Conservation (phyloP, 2,329 filamentous ascomycete genomes). For the Diplodia scrobiculata region DNA sequence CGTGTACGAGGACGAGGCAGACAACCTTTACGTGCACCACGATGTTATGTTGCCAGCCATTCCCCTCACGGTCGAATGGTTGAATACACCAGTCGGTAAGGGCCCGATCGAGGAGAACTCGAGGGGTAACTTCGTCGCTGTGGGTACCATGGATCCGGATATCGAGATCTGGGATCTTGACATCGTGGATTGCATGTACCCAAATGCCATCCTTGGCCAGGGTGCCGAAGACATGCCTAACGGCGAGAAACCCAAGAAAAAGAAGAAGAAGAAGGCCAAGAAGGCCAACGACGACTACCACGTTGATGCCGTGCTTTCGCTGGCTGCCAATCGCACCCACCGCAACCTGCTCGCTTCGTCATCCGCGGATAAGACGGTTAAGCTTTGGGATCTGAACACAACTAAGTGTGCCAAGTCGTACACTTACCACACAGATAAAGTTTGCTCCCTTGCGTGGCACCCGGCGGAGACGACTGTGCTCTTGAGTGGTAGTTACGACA, state of each 20-base stretch:
- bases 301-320: slow-evolving; percentile 86
- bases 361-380: slow-evolving; percentile 95
- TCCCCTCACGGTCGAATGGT: slow-evolving; percentile 92
- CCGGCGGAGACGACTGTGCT: slow-evolving; percentile 81
- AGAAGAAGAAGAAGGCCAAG: slow-evolving; percentile 87
- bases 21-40: slow-evolving; percentile 98
- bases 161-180: slow-evolving; percentile 99
- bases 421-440: slow-evolving; percentile 93
- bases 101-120: slow-evolving; percentile 62
- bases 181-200: slow-evolving; percentile 95
- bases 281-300: slow-evolving; percentile 91
- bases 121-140: slow-evolving; percentile 85
- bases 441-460: slow-evolving; percentile 95
- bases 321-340: slow-evolving; percentile 90
- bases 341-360: slow-evolving; percentile 91
- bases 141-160: slow-evolving; percentile 96
- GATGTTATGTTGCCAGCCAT: slow-evolving; percentile 99
- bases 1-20: slow-evolving; percentile 90
- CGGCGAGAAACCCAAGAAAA: slow-evolving; percentile 69
- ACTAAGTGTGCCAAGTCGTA: slow-evolving; percentile 94
- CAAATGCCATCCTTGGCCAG: slow-evolving; percentile 90
- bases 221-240: slow-evolving; percentile 54
- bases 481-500: slow-evolving; percentile 91
- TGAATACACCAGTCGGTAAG: slow-evolving; percentile 86
- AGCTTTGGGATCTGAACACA: slow-evolving; percentile 95